Evolutionary conservation across 2,329 filamentous ascomycete genomes (phyloP), one percentile per base, ranked within the genome.

Genomic region (Botrytis aclada): DNA sequence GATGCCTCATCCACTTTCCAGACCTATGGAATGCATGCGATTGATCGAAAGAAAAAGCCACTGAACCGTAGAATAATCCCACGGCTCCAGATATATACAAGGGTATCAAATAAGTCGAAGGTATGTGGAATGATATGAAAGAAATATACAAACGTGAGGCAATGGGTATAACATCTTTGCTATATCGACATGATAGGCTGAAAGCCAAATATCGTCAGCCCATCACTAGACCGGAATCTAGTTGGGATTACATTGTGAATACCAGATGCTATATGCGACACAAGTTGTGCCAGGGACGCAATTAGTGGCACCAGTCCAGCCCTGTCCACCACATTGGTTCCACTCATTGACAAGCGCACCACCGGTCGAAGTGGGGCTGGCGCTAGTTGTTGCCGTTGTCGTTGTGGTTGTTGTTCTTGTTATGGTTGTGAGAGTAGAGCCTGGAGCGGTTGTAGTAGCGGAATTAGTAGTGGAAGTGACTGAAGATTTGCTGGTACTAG

Each of bases 311-410:
- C 77, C 77, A 22, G 72, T 76, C 62, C 72, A 79, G 16, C 74
- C 77, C 32, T 74, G 25, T 22, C 77, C 77, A n/a, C 69, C 77
- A 58, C 77, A 79, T 66, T 75, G 65, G 29, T 62, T 72, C 70
- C 63, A 74, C 18, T 74, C 69, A 61, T 51, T 37, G 4, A 75
- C 72, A 73, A 54, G n/a, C 7, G 72, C 34, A 34, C 72, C 47
- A 22, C 61, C 34, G 12, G 70, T 75, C 2, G 66, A 56, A 22
- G 66, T 69, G 3, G 72, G 72, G 32, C 74, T 77, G 9, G 76
- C 74, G 12, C 76, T 77, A 37, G 77, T 78, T 7, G 78, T 76
- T 25, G n/a, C n/a, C n/a, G n/a, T n/a, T n/a, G n/a, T n/a, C n/a
- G n/a, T n/a, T n/a, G n/a, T n/a, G n/a, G n/a, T n/a, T n/a, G n/a